Base-by-base conservation (phyloP, 2,329 filamentous ascomycete species). In the Colletotrichum sp. region DNA sequence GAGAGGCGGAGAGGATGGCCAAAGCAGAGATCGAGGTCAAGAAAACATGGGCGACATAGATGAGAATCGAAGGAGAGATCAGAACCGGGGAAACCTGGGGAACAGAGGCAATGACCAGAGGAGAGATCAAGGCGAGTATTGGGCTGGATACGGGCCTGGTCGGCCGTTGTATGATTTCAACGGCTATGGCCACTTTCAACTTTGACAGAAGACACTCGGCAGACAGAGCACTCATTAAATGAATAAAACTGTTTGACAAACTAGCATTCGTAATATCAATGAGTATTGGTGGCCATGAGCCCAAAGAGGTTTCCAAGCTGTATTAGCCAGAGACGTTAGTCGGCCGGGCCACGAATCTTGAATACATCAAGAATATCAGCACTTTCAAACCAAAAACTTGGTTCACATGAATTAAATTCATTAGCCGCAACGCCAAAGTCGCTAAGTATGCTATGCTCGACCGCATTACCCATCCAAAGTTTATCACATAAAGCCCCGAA, bases 391-490 rank as follows among this genome's bases (percentile, higher is more conserved):
- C 8, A 6, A 15, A 68, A 28, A 4, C 58, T 15, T 9, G 34
- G 28, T 57, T 32, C 24, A 67, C 13, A 15, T 52, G 24, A 5
- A 67, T 68, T 38, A 61, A 16, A 60, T 32, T 38, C 66, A 68
- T 60, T 68, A 38, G n/a, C 58, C 64, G 21, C 21, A 73, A 75
- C 48, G 70, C 69, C 38, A 7, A 34, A 16, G 7, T 63, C 12
- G 70, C 57, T 60, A 58, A 65, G 34, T 58, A 68, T 75, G 38
- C 32, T 26, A 65, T n/a, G 43, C 48, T 48, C 24, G 7, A 65
- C 68, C 64, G 24, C 26, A 34, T 52, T 36, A 34, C 69, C 69
- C 32, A 21, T 18, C 24, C 60, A 21, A 52, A 38, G 43, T 52
- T 52, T 21, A 48, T n/a, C 32, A 5, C 24, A 28, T 38, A 21